These are phyloP conservation scores for Inonotus hispidus DNA, from an alignment of 1,284 basidiomycete genomes.

Conservation along the genomic window DNA sequence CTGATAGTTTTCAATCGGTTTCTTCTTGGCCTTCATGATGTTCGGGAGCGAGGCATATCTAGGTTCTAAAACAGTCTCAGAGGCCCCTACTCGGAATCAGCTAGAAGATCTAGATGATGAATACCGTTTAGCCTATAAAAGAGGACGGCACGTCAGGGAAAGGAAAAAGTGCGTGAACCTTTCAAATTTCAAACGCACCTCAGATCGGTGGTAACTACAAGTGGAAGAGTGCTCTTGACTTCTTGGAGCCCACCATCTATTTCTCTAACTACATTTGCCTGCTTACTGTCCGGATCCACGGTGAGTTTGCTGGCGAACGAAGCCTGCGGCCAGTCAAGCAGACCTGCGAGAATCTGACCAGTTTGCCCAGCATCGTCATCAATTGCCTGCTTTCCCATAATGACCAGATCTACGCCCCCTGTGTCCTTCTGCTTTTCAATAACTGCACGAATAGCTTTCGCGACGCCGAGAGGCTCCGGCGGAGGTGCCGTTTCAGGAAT, in stretches of 20 bases:
- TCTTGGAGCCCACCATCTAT: conserved; percentile 94
- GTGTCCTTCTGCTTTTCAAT: conserved; percentile 65
- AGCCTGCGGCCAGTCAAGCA: conserved; percentile 91
- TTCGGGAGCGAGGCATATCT: conserved; percentile 93
- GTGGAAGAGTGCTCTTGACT: conserved; percentile 75
- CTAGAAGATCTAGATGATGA: not conserved
- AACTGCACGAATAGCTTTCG: conserved; percentile 77
- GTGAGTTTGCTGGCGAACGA: conserved; percentile 93
- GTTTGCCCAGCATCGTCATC: conserved; percentile 98
- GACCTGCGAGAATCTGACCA: conserved; percentile 94
- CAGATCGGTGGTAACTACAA: conserved; percentile 91
- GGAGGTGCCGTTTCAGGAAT: conserved; percentile 65
- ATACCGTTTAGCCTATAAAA: conserved; percentile 30
- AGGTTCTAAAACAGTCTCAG: conserved; percentile 53
- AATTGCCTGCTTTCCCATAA: conserved; percentile 98
- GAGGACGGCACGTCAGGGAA: not conserved
- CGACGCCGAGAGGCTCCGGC: conserved; percentile 84
- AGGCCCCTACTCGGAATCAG: not conserved
- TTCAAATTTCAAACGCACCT: conserved; percentile 53
- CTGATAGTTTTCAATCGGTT: conserved; percentile 85
- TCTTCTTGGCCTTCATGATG: conserved; percentile 99
- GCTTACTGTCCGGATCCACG: conserved; percentile 63
- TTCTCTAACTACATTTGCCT: conserved; percentile 79
- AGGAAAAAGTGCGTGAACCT: not conserved
- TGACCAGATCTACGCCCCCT: conserved; percentile 75